phyloP scores from a whole-genome alignment of 2,329 filamentous ascomycete species.

The Xylaria sp. region DNA sequence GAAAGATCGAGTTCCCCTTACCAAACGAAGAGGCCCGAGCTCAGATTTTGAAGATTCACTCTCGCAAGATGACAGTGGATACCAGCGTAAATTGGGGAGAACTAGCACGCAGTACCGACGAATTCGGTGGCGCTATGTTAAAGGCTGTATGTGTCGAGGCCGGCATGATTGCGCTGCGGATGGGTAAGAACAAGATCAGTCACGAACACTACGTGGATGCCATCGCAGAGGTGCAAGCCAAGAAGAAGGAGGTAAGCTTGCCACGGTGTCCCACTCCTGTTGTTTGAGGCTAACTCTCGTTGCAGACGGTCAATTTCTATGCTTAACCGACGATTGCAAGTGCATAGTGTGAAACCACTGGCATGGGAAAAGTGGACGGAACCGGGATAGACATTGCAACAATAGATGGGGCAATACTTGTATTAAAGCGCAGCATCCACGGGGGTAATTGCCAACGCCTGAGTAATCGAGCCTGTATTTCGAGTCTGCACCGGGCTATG shows the following conservation, averaged over 20 bases:
- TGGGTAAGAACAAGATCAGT: conserved; percentile 93
- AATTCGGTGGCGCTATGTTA: conserved; percentile 96
- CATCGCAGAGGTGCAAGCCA: conserved; percentile 90
- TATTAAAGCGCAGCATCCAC: conserved; percentile 33
- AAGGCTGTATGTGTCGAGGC: conserved; percentile 99
- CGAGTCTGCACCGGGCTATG: neutral
- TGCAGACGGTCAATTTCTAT: conserved; percentile 60
- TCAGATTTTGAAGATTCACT: conserved; percentile 97
- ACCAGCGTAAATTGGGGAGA: conserved; percentile 94
- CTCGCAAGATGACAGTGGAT: conserved; percentile 96
- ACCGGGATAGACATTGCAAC: conserved; percentile 31
- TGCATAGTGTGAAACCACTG: neutral
- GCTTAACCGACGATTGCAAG: conserved; percentile 39
- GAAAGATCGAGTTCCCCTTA: conserved; percentile 97
- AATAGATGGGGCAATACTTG: conserved; percentile 33
- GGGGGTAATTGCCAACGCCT: neutral
- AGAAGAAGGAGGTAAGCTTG: conserved; percentile 84
- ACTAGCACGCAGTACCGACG: conserved; percentile 93
- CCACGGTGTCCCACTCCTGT: neutral
- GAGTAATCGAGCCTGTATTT: neutral
- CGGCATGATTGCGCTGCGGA: conserved; percentile 96
- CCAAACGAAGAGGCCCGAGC: conserved; percentile 97
- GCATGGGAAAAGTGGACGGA: conserved; percentile 15
- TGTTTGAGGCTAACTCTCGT: conserved; percentile 34
- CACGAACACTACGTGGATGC: conserved; percentile 99